These are phyloP conservation scores for Fusarium denticulatum DNA, from an alignment of 2,329 filamentous ascomycete genomes.

Conservation along the genomic window DNA sequence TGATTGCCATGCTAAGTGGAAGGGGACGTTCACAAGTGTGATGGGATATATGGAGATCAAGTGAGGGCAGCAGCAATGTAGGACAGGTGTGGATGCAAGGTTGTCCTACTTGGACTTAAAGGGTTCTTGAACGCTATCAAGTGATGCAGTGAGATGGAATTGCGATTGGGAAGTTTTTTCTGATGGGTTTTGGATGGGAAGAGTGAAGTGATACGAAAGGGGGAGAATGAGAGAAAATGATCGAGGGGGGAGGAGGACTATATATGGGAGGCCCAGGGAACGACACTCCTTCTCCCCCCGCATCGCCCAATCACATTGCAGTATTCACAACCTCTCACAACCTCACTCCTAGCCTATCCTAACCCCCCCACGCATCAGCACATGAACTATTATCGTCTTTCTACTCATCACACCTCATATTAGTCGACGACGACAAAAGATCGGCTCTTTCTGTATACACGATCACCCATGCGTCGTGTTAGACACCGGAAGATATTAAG, in stretches of 20 bases:
- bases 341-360: constrained; percentile 30
- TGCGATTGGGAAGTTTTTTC: neutral
- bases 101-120: constrained; percentile 18
- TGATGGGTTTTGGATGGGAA: constrained; percentile 23
- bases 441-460: neutral
- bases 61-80: constrained; percentile 5
- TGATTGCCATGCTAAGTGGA: neutral
- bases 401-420: neutral
- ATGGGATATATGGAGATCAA: neutral
- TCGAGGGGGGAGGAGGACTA: constrained; percentile 35
- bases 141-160: constrained; percentile 28
- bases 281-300: constrained; percentile 11
- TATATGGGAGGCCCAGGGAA: constrained; percentile 24
- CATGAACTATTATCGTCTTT: neutral
- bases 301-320: constrained; percentile 33
- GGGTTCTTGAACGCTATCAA: constrained; percentile 5
- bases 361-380: neutral
- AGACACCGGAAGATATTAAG: neutral
- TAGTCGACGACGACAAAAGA: neutral
- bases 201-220: constrained; percentile 30
- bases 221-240: constrained; percentile 18
- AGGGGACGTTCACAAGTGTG: neutral
- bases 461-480: neutral
- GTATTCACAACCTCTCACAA: constrained; percentile 34
- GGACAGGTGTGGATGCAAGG: neutral